Percentiles rank a stretch among this genome's conserved stretches.
phyloP scores from a whole-genome alignment of 179 eudicot genomes.

The Silene coronaria region DNA sequence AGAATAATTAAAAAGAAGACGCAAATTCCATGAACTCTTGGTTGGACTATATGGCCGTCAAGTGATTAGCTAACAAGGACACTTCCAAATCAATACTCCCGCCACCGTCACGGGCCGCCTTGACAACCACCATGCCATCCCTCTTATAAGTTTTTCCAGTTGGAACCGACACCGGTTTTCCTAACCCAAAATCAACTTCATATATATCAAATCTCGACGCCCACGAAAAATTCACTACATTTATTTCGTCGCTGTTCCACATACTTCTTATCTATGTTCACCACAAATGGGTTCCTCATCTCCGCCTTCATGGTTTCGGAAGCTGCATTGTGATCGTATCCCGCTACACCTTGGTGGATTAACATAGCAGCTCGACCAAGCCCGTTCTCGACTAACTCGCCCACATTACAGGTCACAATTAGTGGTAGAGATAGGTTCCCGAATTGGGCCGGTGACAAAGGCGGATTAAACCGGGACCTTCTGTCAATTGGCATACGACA shows the following conservation, averaged over 20 bases:
- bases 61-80: not conserved
- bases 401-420: not conserved
- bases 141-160: not conserved
- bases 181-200: not conserved
- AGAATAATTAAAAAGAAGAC: not conserved
- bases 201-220: not conserved
- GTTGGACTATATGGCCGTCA: not conserved
- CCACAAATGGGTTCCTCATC: too few species aligned
- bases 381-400: conserved; percentile 4
- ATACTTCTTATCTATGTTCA: too few species aligned
- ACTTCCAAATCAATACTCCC: not conserved
- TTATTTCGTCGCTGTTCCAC: too few species aligned
- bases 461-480: not conserved
- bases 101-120: not conserved
- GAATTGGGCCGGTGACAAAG: not conserved
- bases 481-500: not conserved
- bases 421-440: not conserved
- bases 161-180: not conserved
- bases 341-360: not conserved
- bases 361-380: not conserved
- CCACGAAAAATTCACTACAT: too few species aligned
- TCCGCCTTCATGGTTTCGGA: too few species aligned
- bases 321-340: too few species aligned
- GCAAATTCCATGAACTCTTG: not conserved
- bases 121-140: not conserved